Evolutionary conservation across 495 filamentous ascomycete species (phyloP).

Genomic region (Cercophora newfieldiana): DNA sequence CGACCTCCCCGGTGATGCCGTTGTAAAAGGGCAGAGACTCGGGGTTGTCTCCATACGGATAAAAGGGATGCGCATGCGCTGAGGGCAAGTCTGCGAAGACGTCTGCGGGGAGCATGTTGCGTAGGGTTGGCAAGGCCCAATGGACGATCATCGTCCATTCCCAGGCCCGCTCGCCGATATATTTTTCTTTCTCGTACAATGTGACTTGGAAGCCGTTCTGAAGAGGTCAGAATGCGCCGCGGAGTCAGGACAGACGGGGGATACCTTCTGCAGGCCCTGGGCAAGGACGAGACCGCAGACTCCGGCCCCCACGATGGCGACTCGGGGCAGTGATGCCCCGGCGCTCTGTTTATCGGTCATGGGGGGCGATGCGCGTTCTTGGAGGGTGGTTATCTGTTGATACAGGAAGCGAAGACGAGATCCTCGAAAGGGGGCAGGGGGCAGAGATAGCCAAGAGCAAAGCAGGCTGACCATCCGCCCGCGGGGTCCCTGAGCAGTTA

Average conservation of each 20-base stretch:
- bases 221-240: background rate
- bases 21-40: conserved; percentile 48
- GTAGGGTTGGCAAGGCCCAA: conserved; percentile 43
- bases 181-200: conserved; percentile 48
- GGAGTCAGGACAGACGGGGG: too few relatives aligned
- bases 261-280: conserved; percentile 7
- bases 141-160: conserved; percentile 60
- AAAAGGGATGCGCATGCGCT: conserved; percentile 40
- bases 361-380: too few relatives aligned
- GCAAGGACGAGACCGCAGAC: conserved; percentile 1
- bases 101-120: conserved; percentile 34
- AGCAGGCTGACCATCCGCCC: too few relatives aligned
- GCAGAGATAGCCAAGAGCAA: too few relatives aligned
- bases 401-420: too few relatives aligned
- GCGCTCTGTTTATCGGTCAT: background rate
- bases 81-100: conserved; percentile 37
- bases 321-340: background rate
- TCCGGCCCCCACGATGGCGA: background rate
- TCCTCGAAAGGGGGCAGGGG: too few relatives aligned
- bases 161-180: conserved; percentile 40
- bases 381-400: too few relatives aligned
- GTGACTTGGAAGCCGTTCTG: conserved; percentile 48
- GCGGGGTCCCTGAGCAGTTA: too few relatives aligned
- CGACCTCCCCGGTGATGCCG: conserved; percentile 45
- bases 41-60: conserved; percentile 29